Conservation (phyloP, 768 basidiomycete genomes). For the Russula sp. region DNA sequence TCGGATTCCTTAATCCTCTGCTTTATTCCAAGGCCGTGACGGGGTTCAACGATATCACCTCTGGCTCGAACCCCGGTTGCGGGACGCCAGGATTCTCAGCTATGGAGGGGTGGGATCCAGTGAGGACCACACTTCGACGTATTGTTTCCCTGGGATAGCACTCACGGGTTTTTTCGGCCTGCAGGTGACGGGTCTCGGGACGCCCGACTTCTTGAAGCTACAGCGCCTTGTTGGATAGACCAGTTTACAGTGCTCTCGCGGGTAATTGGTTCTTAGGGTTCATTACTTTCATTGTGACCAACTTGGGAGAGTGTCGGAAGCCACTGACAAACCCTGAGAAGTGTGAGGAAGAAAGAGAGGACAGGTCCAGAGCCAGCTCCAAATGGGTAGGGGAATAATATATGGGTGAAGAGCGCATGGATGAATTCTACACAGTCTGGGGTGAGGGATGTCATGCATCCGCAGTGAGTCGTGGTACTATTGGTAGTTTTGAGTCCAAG, state of each 20-base stretch:
- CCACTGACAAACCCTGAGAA: neutral
- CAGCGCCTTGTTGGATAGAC: conserved; percentile 21
- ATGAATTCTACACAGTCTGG: too few species aligned
- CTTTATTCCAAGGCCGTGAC: too few species aligned
- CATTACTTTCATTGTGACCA: neutral
- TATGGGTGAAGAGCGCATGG: too few species aligned
- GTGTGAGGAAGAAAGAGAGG: too few species aligned
- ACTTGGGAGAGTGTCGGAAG: neutral
- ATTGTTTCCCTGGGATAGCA: neutral
- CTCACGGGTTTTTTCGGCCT: neutral
- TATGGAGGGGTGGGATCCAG: conserved; percentile 20
- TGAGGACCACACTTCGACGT: neutral
- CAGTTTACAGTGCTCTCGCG: neutral
- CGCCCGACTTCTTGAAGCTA: too few species aligned
- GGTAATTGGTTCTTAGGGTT: neutral
- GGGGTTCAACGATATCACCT: too few species aligned
- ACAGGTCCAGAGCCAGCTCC: too few species aligned
- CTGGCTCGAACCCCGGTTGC: conserved; percentile 60
- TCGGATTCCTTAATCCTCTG: too few species aligned
- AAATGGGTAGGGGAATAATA: too few species aligned
- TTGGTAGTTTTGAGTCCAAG: too few species aligned
- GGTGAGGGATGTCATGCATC: too few species aligned
- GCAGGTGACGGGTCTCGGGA: conserved; percentile 28
- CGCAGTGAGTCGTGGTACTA: too few species aligned
- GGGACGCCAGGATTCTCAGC: conserved; percentile 39